phyloP scores from a whole-genome alignment of 2,329 filamentous ascomycete species.

The Ascochyta rabiei region DNA sequence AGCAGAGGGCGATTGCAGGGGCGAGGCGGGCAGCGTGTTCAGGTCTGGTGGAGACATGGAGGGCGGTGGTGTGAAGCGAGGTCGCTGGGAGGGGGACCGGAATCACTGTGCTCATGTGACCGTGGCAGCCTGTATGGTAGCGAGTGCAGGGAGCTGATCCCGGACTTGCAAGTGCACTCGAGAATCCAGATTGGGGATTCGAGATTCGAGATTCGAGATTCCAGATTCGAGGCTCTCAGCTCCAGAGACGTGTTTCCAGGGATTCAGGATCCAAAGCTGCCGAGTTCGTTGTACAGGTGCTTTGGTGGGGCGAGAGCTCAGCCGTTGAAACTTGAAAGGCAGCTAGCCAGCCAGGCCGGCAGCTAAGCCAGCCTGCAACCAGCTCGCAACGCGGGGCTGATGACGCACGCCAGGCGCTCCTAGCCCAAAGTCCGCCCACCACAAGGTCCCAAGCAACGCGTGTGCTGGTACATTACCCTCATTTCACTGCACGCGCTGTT shows the following conservation, averaged over 20 bases:
- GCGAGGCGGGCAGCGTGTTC: constrained; percentile 63
- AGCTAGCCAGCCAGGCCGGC: too few relatives aligned
- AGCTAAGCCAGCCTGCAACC: too few relatives aligned
- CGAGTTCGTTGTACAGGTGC: background rate
- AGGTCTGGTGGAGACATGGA: constrained; percentile 61
- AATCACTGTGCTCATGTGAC: constrained; percentile 3
- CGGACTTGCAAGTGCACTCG: too few relatives aligned
- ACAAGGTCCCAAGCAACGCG: constrained; percentile 10
- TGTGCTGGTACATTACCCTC: constrained; percentile 1
- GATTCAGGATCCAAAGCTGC: too few relatives aligned
- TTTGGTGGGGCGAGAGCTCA: constrained; percentile 4
- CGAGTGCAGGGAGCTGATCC: constrained; percentile 12
- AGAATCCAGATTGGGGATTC: too few relatives aligned
- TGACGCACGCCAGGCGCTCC: background rate
- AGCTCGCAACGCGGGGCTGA: background rate
- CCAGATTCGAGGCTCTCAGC: too few relatives aligned
- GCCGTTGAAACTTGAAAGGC: background rate
- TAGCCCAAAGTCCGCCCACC: background rate
- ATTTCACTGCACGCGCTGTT: constrained; percentile 12
- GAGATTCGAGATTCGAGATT: too few relatives aligned
- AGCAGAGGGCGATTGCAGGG: constrained; percentile 45
- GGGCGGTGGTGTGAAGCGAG: constrained; percentile 19
- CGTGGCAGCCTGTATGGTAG: background rate
- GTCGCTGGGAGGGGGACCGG: background rate
- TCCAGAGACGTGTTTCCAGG: too few relatives aligned